These are phyloP conservation scores for Didymellaceae sp. DNA, from an alignment of 2,329 filamentous ascomycete species.

Conservation along the genomic window DNA sequence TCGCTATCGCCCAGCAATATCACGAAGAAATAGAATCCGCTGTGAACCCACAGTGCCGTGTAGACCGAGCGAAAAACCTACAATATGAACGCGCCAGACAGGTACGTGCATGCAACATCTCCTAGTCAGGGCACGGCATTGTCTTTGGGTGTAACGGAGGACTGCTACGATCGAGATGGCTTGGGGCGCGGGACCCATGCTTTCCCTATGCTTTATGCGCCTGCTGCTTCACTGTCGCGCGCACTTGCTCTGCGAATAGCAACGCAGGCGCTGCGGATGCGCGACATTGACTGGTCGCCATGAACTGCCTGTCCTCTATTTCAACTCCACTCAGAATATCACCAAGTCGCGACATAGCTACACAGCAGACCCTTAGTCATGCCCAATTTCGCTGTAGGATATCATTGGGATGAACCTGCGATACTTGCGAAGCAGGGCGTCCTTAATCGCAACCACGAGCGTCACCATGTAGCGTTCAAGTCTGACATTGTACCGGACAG, in stretches of 20 bases:
- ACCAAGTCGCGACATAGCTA: background rate
- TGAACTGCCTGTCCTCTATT: background rate
- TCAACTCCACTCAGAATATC: background rate
- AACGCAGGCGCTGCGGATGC: background rate
- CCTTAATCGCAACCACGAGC: background rate
- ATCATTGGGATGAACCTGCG: background rate
- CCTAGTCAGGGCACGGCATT: background rate
- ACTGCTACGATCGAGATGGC: background rate
- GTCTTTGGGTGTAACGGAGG: background rate
- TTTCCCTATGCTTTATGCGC: background rate
- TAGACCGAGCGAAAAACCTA: conserved; percentile 9
- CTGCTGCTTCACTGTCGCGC: background rate
- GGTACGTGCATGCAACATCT: conserved; percentile 29
- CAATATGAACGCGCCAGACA: conserved; percentile 49
- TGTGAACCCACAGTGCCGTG: background rate
- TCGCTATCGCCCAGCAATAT: background rate
- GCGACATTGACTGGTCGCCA: background rate
- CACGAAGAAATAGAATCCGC: background rate
- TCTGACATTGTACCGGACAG: conserved; percentile 44
- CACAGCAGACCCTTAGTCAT: background rate
- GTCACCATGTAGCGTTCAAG: background rate
- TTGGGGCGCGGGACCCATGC: no score
- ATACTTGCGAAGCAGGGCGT: background rate
- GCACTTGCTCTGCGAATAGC: background rate
- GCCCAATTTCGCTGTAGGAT: background rate